These are phyloP conservation scores for Ilex aquifolium DNA, from an alignment of 257 asterid species.

Conservation along the genomic window DNA sequence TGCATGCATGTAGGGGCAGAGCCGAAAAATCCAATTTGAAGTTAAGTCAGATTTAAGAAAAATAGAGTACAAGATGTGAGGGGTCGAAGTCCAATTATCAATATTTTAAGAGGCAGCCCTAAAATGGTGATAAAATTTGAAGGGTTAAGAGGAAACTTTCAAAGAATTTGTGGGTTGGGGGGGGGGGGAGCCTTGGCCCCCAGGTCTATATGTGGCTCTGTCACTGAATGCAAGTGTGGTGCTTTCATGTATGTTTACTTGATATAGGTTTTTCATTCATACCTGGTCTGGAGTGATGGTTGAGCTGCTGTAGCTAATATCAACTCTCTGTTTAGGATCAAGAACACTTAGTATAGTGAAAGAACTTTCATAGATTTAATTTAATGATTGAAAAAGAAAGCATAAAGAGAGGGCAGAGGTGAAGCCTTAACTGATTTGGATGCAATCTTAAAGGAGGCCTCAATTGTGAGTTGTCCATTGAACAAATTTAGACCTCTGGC, in stretches of 20 bases:
- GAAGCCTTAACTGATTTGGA: constrained; percentile 57
- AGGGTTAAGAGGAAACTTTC: no score
- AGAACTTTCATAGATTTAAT: neutral
- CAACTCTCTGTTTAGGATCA: constrained; percentile 56
- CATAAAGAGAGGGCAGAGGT: constrained; percentile 4
- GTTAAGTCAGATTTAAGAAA: no score
- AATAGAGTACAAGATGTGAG: no score
- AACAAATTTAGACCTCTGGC: constrained; percentile 73
- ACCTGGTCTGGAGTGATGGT: constrained; percentile 81
- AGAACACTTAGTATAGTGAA: neutral
- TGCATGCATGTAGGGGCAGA: no score
- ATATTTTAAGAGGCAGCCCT: no score
- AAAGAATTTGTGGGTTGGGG: no score
- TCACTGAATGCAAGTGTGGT: no score
- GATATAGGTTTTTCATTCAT: neutral
- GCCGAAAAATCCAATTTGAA: no score
- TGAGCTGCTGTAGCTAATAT: constrained; percentile 54
- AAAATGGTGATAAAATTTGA: no score
- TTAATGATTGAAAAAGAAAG: neutral
- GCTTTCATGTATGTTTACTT: neutral
- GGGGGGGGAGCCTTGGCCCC: no score
- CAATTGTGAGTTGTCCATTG: constrained; percentile 66
- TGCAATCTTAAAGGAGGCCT: constrained; percentile 66
- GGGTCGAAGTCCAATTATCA: no score
- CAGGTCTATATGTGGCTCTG: no score